Base-by-base conservation (phyloP, 441 rosid species). In the Euphorbia celastroides region DNA sequence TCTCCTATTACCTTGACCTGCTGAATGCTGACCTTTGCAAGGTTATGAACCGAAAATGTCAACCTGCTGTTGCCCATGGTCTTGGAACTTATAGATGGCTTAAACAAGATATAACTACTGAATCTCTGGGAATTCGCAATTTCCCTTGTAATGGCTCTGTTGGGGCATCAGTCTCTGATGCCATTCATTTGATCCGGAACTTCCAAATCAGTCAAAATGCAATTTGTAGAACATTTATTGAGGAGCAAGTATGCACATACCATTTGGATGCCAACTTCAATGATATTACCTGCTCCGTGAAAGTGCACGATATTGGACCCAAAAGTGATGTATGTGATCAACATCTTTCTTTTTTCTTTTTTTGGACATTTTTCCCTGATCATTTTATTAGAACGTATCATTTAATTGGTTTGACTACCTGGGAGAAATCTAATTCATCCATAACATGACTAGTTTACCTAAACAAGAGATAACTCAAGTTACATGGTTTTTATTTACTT, bases 71-170 rank as follows among this genome's bases (percentile, higher is more conserved):
- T 57, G 93, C 96, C 66, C 99, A 93, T 79, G 99, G 99, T 70
- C 92, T 93, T 69, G 99, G 99, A 74, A 93, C 99, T 48, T 93
- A 84, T 62, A 70, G 64, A 69, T 93, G 97, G 99, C 91, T 93
- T 73, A 74, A 81, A 71, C 88, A 91, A 80, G 99, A 93, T 75
- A 83, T 88, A 66, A 70, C 88, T 70, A 66, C 77, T 65, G 68
- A 69, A 72, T 77, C 79, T 65, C 77, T 93, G 60, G 81, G 84
- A 69, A 83, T 93, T 72, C 74, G 57, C 56, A 78, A 58, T 56
- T 75, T 82, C 74, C 84, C 79, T 16, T 55, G 46, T 70, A 82
- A 80, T 66, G 85, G 96, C 57, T 75, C 67, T 64, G 41, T 91
- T 25, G 97, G 88, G 75, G 99, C 93, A 66, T 82, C 78, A 74